Base-by-base conservation (phyloP, 2,329 filamentous ascomycete genomes). In the Sporothrix euskadiensis region DNA sequence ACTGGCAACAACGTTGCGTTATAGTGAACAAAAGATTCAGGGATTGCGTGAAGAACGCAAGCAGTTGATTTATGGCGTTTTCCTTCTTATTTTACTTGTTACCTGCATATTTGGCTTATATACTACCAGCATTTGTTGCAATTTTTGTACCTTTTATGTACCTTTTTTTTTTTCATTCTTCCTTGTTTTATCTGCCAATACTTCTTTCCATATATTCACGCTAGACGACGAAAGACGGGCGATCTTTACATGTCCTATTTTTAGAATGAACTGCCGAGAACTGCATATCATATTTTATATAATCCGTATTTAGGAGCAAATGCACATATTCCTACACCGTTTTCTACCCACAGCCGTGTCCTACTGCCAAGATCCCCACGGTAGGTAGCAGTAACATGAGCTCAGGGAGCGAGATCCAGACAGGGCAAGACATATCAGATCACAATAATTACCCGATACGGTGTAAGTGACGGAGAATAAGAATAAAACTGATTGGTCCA, bases 181-280 rank as follows among this genome's bases (percentile, higher is more conserved):
- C 56, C 30, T 59, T 59, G 56, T 32, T 41, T 39, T 39, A 39
- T 41, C 12, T 61, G 19, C 32, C 9, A 39, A 39, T 10, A 61
- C 6, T 39, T 7, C 12, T 39, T 41, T 5, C 14, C 10, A 35
- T 39, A 9, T 44, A 16, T 66, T 19, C 30, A 47, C 61, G 22
- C 39, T 66, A 66, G 61, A 66, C 39, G 61, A 30, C 39, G 39
- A 66, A 66, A 47, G 61, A 66, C 61, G 61, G 61, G 39, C 39
- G 19, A 56, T 30, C 14, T 49, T 49, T 49, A 49, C 14, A 16
- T 49, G 44, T 49, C 44, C 44, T 49, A 61, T 61, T 61, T 61
- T 39, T 61, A 39, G 32, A 39, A 61, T 41, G 32, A 41, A 26
- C 14, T 61, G 57, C 57, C 16, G 30, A 49, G 30, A 49, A 49